Base-by-base conservation (phyloP, 495 filamentous ascomycete genomes). In the Penicillium taxi region DNA sequence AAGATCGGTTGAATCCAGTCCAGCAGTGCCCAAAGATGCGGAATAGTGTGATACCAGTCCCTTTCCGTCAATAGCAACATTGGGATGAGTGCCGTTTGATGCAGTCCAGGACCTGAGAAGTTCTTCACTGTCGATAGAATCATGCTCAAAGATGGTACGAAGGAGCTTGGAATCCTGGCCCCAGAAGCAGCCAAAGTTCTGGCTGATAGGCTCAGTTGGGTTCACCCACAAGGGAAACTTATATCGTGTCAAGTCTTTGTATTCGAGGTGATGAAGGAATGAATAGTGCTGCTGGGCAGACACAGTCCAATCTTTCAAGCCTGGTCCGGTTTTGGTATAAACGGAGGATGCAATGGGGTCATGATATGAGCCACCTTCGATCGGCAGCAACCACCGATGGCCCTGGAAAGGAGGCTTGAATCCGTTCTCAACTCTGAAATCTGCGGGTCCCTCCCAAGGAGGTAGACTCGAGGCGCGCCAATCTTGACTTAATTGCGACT, bases 201-300 rank as follows among this genome's bases (percentile, higher is more conserved):
- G 50, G 32, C 63, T 71, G 17, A 67, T 55, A 6, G 63, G 56
- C 37, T 56, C 51, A 5, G 63, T 62, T 9, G 66, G 56, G 24
- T 70, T 64, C 12, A 61, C 56, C 65, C 64, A 74, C 8, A 67
- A 36, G 18, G 72, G 64, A 42, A 75, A 75, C 35, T 73, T 73
- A 46, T 77, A 77, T 11, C 49, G 59, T 22, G 50, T 42, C 33
- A 74, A 42, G 9, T 63, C 46, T 32, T 61, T 51, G 4, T 50
- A 41, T 43, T 74, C 71, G 1, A 77, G 59, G 37, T 75, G 69
- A 15, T 65, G 52, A 9, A 77, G 54, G 37, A 77, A 69, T 5
- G 67, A 73, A 44, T 75, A 74, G 39, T 77, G 72, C 30, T 72
- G 66, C 47, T 75, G 72, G 2, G 70, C 69, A 35, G 62, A 59